Evolutionary conservation across 495 filamentous ascomycete genomes (phyloP).

Genomic region (Penicilliopsis zonata): DNA sequence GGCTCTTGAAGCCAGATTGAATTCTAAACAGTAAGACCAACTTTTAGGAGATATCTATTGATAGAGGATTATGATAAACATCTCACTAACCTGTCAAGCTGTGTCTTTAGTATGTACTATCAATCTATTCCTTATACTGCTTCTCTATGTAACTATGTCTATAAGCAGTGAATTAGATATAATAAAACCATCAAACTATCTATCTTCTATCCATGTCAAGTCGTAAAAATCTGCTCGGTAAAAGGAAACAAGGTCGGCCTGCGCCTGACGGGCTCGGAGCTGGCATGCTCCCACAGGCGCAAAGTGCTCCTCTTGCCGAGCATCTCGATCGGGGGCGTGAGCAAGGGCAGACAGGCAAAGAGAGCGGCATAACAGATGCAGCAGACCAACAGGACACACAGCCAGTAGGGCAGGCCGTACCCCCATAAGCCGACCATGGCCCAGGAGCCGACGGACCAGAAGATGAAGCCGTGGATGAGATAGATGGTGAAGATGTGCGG

Average conservation of each 20-base stretch:
- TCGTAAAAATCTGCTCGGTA: conserved; percentile 1
- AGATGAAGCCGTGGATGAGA: conserved; percentile 27
- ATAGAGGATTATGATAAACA: too few relatives aligned
- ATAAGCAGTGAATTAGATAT: too few relatives aligned
- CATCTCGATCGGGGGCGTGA: conserved; percentile 5
- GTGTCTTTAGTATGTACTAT: too few relatives aligned
- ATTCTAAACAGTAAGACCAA: too few relatives aligned
- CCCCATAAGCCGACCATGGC: conserved; percentile 4
- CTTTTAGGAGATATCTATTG: too few relatives aligned
- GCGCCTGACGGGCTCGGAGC: not conserved
- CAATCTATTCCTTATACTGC: too few relatives aligned
- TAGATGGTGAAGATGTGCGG: conserved; percentile 35
- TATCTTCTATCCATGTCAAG: too few relatives aligned
- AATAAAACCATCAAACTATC: too few relatives aligned
- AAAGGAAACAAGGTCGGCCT: conserved; percentile 4
- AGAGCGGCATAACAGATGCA: conserved; percentile 2
- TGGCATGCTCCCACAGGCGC: conserved; percentile 4
- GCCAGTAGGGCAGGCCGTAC: conserved; percentile 4
- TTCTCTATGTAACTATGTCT: too few relatives aligned
- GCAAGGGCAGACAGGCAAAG: conserved; percentile 2
- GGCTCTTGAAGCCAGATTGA: too few relatives aligned
- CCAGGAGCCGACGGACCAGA: conserved; percentile 15
- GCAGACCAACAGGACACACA: conserved; percentile 2
- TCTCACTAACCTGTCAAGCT: too few relatives aligned
- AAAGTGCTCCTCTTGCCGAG: conserved; percentile 3